Base-by-base conservation (phyloP, 768 basidiomycete species). In the Lactarius indigo region DNA sequence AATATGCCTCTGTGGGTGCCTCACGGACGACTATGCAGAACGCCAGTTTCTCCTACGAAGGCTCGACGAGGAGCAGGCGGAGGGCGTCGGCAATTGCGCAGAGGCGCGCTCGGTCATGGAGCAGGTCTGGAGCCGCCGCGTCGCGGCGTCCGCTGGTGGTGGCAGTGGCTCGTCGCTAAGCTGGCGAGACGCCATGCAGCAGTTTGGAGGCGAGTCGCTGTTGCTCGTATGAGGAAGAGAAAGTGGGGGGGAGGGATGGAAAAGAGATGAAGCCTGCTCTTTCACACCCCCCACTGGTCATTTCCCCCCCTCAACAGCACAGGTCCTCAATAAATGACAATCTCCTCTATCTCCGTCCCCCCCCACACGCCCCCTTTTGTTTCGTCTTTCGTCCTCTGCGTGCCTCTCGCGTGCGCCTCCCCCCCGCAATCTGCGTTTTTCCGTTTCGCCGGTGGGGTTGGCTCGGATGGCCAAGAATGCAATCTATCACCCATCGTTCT, bases 1-100 rank as follows among this genome's bases (percentile, higher is more conserved):
- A 55, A 86, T 91, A 65, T 91, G 87, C 72, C 82, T 94, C 60
- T 85, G 85, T 67, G 90, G 90, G 1, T 86, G 83, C 69, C 81
- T 92, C 60, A 86, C 88, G 68, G 85, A 87, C 73, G 78, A 84
- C 60, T 65, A 41, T 4, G 62, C 62, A 1, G 77, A 86, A 67
- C 82, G 82, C 60, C 50, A 66, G 2, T 78, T 80, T 68, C 77
- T 92, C 17, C 69, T 76, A 30, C 70, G 71, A 12, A 76, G 82
- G 55, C 78, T 94, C 52, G 72, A 80, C 62, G 81, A 81, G 61
- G 84, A 87, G 71, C 79, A 80, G 42, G 76, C 77, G 26, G 82
- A 84, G 61, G 79, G 80, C 12, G 81, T 88, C 31, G 91, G 91
- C 37, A 92, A 92, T 71, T 85, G 85, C 64, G 73, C 76, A n/a